These are phyloP conservation scores for Phaffia rhodozyma DNA, from an alignment of 1,284 basidiomycete genomes.

Conservation along the genomic window DNA sequence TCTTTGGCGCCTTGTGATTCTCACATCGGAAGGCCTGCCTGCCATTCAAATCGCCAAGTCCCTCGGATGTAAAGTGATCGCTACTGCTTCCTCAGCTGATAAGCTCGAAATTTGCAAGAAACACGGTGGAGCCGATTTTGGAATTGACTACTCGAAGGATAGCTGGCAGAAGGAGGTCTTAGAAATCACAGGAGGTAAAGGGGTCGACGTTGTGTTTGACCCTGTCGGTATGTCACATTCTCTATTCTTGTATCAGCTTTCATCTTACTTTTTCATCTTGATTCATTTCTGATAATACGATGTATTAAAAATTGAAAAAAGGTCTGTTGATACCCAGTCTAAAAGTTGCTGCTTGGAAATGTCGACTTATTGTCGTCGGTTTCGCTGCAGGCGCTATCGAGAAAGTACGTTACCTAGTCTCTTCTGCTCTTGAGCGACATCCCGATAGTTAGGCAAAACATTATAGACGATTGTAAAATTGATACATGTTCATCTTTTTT, in stretches of 20 bases:
- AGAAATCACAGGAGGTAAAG: conserved; percentile 64
- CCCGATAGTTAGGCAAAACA: not conserved
- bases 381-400: conserved; percentile 83
- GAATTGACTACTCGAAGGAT: conserved; percentile 35
- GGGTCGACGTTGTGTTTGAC: conserved; percentile 78
- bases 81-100: conserved; percentile 34
- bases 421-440: not conserved
- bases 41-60: conserved; percentile 79
- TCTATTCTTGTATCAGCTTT: not conserved
- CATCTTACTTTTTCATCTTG: not conserved
- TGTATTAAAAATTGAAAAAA: no score
- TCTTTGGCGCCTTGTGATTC: not conserved
- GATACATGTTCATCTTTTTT: not conserved
- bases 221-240: conserved; percentile 53
- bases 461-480: not conserved
- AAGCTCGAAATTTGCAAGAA: conserved; percentile 36
- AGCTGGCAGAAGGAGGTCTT: conserved; percentile 39
- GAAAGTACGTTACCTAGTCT: conserved; percentile 44
- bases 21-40: conserved; percentile 55
- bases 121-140: conserved; percentile 34
- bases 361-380: conserved; percentile 78
- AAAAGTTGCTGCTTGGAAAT: conserved; percentile 91
- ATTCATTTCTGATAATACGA: not conserved
- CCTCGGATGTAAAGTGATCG: conserved; percentile 39
- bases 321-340: conserved; percentile 36